A percentile compares a stretch with the other conserved stretches of the same genome.
Conservation (phyloP, 2,329 filamentous ascomycete genomes). For the Diaporthe amygdali region DNA sequence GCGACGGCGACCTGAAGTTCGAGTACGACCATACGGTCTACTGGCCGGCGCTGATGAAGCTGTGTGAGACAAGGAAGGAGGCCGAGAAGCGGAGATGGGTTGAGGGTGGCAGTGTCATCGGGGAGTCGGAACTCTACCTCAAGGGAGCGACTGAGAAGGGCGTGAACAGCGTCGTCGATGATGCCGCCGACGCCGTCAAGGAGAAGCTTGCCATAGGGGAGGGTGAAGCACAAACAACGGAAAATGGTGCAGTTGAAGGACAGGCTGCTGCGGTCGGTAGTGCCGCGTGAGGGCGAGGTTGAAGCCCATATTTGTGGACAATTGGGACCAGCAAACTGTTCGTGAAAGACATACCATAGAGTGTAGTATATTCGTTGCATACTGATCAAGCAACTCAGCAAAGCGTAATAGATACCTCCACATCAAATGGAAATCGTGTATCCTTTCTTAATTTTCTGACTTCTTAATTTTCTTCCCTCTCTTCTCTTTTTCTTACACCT, state of each 20-base stretch:
- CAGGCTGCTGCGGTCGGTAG: background rate
- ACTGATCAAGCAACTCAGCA: background rate
- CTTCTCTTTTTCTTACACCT: background rate
- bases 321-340: background rate
- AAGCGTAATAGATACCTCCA: conserved; percentile 6
- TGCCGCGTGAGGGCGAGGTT: background rate
- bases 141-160: conserved; percentile 54
- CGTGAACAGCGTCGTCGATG: background rate
- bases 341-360: background rate
- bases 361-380: background rate
- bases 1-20: conserved; percentile 78
- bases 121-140: conserved; percentile 89
- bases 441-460: no score
- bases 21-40: conserved; percentile 88
- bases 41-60: conserved; percentile 82
- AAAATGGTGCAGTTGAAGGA: background rate
- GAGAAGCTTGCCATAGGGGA: conserved; percentile 18
- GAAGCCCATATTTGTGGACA: background rate
- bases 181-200: conserved; percentile 17
- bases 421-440: background rate
- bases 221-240: background rate
- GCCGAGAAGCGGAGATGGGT: conserved; percentile 75
- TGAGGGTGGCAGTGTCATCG: conserved; percentile 78
- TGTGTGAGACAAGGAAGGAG: conserved; percentile 70
- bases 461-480: no score